Evolutionary conservation across 1,284 basidiomycete genomes (phyloP).

Genomic region (Porogramme epimiltina): DNA sequence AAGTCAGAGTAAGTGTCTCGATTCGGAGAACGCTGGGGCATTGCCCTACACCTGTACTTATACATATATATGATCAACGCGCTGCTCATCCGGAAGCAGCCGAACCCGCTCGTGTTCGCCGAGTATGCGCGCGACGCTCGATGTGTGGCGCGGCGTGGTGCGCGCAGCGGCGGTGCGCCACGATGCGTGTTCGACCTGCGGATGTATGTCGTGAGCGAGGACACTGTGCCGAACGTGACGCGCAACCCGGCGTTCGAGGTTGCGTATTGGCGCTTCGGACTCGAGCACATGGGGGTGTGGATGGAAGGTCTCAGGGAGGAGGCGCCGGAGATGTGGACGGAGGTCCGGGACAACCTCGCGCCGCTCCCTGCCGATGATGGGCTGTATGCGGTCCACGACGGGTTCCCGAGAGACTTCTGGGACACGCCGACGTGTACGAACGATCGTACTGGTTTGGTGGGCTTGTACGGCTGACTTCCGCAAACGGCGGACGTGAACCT

Average conservation of each 20-base stretch:
- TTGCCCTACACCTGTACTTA: too few species aligned
- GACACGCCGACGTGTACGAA: conserved; percentile 49
- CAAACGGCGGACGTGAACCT: conserved; percentile 48
- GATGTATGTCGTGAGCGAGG: conserved; percentile 58
- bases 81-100: conserved; percentile 63
- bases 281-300: conserved; percentile 51
- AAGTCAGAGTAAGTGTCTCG: too few species aligned
- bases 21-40: too few species aligned
- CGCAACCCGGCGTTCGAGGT: conserved; percentile 59
- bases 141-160: conserved; percentile 54
- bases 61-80: too few species aligned
- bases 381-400: conserved; percentile 58
- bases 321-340: conserved; percentile 44
- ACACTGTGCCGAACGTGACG: conserved; percentile 56
- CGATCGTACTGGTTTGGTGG: conserved; percentile 60
- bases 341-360: conserved; percentile 48
- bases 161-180: conserved; percentile 47
- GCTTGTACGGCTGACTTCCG: conserved; percentile 60
- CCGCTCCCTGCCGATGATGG: conserved; percentile 50
- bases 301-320: conserved; percentile 43
- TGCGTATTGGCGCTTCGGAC: conserved; percentile 57
- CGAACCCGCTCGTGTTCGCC: conserved; percentile 60
- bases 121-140: conserved; percentile 47
- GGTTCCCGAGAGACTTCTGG: conserved; percentile 55
- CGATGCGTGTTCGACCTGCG: conserved; percentile 55